These are phyloP conservation scores for Monilinia polystroma DNA, from an alignment of 2,329 filamentous ascomycete species.

Conservation along the genomic window DNA sequence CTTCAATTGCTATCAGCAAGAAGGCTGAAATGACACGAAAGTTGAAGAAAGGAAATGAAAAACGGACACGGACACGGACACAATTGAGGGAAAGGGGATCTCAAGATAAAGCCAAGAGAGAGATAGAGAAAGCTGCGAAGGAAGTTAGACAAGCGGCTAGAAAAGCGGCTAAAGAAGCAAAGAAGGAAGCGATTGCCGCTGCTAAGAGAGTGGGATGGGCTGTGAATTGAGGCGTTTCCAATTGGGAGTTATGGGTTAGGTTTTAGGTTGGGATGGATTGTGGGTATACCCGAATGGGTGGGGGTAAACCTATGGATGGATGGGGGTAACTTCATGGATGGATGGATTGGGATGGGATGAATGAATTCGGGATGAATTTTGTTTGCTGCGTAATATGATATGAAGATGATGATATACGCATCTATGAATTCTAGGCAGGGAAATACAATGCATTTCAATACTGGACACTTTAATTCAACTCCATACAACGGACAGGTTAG, in stretches of 20 bases:
- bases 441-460: not conserved
- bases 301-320: conserved; percentile 5
- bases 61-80: conserved; percentile 1
- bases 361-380: not conserved
- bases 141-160: conserved; percentile 12
- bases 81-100: not conserved
- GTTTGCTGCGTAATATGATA: conserved; percentile 12
- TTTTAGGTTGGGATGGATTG: conserved; percentile 16
- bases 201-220: not conserved
- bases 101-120: not conserved
- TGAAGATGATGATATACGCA: conserved; percentile 1
- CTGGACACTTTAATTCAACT: not conserved
- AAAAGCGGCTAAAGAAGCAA: conserved; percentile 3
- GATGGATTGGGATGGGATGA: not conserved
- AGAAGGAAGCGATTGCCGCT: conserved; percentile 7
- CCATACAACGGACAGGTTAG: no score
- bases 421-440: not conserved
- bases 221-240: conserved; percentile 15
- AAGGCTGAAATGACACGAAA: conserved; percentile 20
- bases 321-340: not conserved
- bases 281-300: conserved; percentile 15
- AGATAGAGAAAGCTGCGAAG: conserved; percentile 19
- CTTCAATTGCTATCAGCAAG: conserved; percentile 38
- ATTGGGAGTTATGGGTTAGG: conserved; percentile 19
- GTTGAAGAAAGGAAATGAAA: not conserved